Evolutionary conservation across 2,329 filamentous ascomycete genomes (phyloP).

Genomic region (Chaetomium strumarium): DNA sequence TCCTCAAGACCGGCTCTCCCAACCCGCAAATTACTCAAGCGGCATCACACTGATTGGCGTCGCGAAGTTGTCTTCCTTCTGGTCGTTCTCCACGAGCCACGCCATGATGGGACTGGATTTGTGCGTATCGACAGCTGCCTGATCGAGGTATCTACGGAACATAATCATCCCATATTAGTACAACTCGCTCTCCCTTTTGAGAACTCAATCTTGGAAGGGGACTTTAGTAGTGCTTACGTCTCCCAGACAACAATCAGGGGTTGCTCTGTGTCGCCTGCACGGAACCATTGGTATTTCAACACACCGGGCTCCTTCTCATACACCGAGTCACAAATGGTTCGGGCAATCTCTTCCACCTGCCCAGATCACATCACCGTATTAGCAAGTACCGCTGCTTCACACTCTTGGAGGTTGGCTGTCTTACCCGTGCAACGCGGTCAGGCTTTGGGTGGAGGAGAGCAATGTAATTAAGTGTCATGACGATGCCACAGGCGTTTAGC

Average conservation of each 20-base stretch:
- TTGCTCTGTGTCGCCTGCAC: conserved; percentile 1
- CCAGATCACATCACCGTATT: neutral
- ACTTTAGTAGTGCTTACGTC: conserved; percentile 14
- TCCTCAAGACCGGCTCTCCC: neutral
- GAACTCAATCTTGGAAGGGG: neutral
- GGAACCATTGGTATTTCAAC: conserved; percentile 19
- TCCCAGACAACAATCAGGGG: conserved; percentile 18
- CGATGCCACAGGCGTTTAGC: neutral
- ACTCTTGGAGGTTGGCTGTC: neutral
- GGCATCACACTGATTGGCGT: conserved; percentile 11
- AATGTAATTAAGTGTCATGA: conserved; percentile 11
- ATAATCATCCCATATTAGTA: neutral
- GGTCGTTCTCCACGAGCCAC: conserved; percentile 9
- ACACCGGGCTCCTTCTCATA: conserved; percentile 18
- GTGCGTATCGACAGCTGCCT: conserved; percentile 16
- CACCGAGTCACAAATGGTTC: conserved; percentile 11
- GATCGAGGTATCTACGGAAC: conserved; percentile 13
- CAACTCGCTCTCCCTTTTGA: neutral
- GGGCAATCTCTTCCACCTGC: conserved; percentile 17
- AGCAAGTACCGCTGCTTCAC: neutral
- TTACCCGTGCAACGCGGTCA: conserved; percentile 14
- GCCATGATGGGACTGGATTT: conserved; percentile 12
- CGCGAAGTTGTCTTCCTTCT: conserved; percentile 15
- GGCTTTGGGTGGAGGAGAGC: conserved; percentile 17
- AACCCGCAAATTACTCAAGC: conserved; percentile 10